phyloP scores from a whole-genome alignment of 495 filamentous ascomycete species.

The Hyaloscypha bicolor region DNA sequence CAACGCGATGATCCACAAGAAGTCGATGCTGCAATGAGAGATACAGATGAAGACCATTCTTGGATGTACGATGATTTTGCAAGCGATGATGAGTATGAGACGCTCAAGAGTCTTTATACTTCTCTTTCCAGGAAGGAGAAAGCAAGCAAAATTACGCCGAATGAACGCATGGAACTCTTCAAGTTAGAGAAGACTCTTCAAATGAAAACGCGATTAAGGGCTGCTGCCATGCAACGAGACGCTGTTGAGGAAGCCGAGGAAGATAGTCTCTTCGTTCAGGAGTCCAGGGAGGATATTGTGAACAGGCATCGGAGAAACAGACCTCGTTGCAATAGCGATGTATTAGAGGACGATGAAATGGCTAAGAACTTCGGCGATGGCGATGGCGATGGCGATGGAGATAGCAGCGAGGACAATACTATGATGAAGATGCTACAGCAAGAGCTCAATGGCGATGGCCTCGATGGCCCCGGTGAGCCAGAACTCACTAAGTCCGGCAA shows the following conservation, averaged over 20 bases:
- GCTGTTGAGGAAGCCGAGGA: neutral
- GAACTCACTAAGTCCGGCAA: slow-evolving; percentile 20
- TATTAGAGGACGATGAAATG: neutral
- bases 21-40: slow-evolving; percentile 11
- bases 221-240: neutral
- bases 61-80: slow-evolving; percentile 19
- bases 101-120: neutral
- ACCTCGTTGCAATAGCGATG: neutral
- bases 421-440: slow-evolving; percentile 2
- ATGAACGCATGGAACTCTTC: neutral
- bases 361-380: neutral
- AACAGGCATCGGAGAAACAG: neutral
- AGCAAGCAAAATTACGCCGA: slow-evolving; percentile 4
- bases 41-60: slow-evolving; percentile 17
- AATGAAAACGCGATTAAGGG: neutral
- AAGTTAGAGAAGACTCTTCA: neutral
- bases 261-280: slow-evolving; percentile 13
- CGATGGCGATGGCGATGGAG: slow-evolving; percentile 7
- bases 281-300: slow-evolving; percentile 1
- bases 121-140: neutral
- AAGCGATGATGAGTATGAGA: slow-evolving; percentile 4
- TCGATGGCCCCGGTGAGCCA: neutral
- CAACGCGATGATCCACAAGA: neutral
- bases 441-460: slow-evolving; percentile 12
- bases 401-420: neutral